phyloP scores from a whole-genome alignment of 2,329 filamentous ascomycete species.

The Ophiocordyceps unilateralis region DNA sequence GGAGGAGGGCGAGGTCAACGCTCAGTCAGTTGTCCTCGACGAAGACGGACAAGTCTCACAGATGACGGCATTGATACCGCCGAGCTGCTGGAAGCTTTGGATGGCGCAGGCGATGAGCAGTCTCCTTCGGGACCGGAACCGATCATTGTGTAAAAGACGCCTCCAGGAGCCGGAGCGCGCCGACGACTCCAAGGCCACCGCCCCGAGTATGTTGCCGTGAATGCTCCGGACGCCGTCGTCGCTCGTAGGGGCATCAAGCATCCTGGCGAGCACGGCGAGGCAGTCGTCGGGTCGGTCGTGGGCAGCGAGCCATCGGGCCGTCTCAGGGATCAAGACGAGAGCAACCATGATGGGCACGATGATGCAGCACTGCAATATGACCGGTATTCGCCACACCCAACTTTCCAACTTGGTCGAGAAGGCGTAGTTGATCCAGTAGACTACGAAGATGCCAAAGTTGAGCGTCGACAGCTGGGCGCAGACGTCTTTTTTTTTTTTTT shows the following conservation, averaged over 20 bases:
- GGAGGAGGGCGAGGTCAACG: neutral
- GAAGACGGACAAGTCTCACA: too few species aligned
- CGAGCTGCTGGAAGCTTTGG: constrained; percentile 23
- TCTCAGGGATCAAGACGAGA: constrained; percentile 21
- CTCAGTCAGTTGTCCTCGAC: too few species aligned
- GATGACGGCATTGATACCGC: constrained; percentile 30
- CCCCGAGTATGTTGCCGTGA: constrained; percentile 15
- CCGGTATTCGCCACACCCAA: constrained; percentile 22
- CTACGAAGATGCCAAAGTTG: constrained; percentile 26
- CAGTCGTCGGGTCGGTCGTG: constrained; percentile 20
- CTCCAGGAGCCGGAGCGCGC: constrained; percentile 12
- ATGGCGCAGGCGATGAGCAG: constrained; percentile 15
- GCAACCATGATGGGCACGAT: constrained; percentile 20
- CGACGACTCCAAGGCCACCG: constrained; percentile 14
- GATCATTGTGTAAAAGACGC: constrained; percentile 14
- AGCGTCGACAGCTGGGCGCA: constrained; percentile 29
- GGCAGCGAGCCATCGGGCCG: constrained; percentile 23
- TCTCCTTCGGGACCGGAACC: constrained; percentile 14
- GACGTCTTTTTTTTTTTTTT: constrained; percentile 15
- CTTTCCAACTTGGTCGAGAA: constrained; percentile 14
- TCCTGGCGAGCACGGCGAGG: constrained; percentile 17
- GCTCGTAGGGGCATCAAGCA: constrained; percentile 9
- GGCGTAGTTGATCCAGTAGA: constrained; percentile 28
- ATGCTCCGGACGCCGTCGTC: constrained; percentile 8
- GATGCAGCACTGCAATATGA: constrained; percentile 23